Base-by-base conservation (phyloP, 73 alveolate genomes). In the Chromera velia region DNA sequence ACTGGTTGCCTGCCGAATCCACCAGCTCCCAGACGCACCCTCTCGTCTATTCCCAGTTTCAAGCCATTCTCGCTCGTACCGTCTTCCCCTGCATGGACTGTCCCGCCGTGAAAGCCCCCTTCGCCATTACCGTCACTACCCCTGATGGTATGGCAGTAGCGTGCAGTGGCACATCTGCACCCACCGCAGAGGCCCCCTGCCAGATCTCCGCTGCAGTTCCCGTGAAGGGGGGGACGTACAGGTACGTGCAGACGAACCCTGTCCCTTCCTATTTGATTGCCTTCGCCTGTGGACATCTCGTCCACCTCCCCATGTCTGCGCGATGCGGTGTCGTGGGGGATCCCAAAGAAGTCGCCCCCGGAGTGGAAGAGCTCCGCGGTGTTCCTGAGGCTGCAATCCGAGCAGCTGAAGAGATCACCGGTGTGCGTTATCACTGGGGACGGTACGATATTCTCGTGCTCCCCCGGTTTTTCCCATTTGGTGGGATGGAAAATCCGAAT, bases 401-500 rank as follows among this genome's bases (percentile, higher is more conserved):
- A 32, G 74, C 63, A 67, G 92, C 90, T 18, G 96, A 92, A 80
- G 45, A 79, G 72, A 80, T 49, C 89, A 89, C 70, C 33, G n/a
- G n/a, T n/a, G n/a, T n/a, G n/a, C n/a, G n/a, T n/a, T n/a, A n/a
- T n/a, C n/a, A n/a, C n/a, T 96, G 99, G 99, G 97, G 98, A 76
- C 76, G 81, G 40, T 95, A 93, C 83, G 90, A 92, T 31, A 87
- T 96, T 27, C 92, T 95, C 10, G 92, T 96, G n/a, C 74, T 95
- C 30, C 99, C 99, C 29, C 94, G 96, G 34, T 90, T 97, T n/a
- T 96, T 96, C 88, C 98, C 98, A 28, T 92, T 84, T 71, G 98
- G 99, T 0, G 99, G 99, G 19, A 96, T 96, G 99, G 99, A 96
- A 79, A 96, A 96, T 87, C 99, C 99, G 22, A 91, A 91, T 45